Evolutionary conservation across 257 asterid species (phyloP).

Genomic region (Asclepias syriaca): DNA sequence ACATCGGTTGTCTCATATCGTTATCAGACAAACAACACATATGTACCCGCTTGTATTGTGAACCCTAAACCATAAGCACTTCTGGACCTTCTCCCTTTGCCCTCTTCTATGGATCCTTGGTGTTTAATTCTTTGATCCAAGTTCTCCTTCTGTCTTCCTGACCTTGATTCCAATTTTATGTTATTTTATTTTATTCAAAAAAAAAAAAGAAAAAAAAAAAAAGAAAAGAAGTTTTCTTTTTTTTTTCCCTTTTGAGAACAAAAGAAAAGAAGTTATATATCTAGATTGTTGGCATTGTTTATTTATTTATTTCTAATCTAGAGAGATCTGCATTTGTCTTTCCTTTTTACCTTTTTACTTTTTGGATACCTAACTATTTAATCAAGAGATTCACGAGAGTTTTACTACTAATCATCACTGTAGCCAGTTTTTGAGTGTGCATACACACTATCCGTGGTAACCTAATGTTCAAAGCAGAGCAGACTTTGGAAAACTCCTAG

Average conservation of each 20-base stretch:
- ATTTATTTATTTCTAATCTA: too few species aligned
- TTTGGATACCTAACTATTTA: not conserved
- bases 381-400: not conserved
- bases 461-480: not conserved
- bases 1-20: not conserved
- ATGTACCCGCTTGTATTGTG: not conserved
- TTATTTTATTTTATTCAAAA: too few species aligned
- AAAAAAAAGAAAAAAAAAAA: too few species aligned
- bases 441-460: not conserved
- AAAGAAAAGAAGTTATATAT: too few species aligned
- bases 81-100: not conserved
- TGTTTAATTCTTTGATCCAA: slow-evolving; percentile 1
- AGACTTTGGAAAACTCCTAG: not conserved
- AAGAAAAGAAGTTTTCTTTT: too few species aligned
- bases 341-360: not conserved
- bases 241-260: too few species aligned
- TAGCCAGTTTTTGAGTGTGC: not conserved
- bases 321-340: not conserved
- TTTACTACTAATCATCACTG: not conserved
- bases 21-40: not conserved
- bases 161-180: not conserved
- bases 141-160: not conserved
- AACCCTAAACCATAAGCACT: not conserved
- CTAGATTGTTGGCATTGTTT: not conserved
- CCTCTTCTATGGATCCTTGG: not conserved